Percentiles rank a stretch among this genome's conserved stretches.
These are phyloP conservation scores for Suillus tomentosus DNA, from an alignment of 768 basidiomycete genomes.

Conservation along the genomic window DNA sequence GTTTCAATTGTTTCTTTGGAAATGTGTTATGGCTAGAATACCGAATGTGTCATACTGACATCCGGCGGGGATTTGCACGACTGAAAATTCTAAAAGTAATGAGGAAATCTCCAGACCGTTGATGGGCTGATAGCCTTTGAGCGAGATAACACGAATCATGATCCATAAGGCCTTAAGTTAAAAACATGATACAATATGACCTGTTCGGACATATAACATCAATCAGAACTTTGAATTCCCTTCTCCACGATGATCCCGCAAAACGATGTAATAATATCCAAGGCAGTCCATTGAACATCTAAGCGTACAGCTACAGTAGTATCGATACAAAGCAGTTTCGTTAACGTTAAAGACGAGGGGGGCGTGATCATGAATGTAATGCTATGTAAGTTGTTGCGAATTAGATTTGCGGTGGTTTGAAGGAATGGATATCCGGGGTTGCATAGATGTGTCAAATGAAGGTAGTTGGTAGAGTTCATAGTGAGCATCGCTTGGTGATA, in stretches of 20 bases:
- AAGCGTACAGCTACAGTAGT: slow-evolving; percentile 16
- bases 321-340: slow-evolving; percentile 15
- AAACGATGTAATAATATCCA: slow-evolving; percentile 3
- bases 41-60: background rate
- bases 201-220: background rate
- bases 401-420: slow-evolving; percentile 2
- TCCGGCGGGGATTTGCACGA: background rate
- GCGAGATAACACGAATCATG: background rate
- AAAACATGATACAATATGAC: background rate
- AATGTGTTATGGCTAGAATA: background rate
- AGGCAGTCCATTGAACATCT: background rate
- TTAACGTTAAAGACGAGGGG: slow-evolving; percentile 2
- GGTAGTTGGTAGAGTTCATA: slow-evolving; percentile 15
- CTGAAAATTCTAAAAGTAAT: background rate
- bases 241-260: background rate
- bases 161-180: background rate
- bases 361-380: background rate
- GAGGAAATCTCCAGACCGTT: background rate
- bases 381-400: slow-evolving; percentile 1
- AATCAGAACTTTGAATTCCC: background rate
- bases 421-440: background rate
- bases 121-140: background rate
- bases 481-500: background rate
- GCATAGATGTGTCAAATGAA: slow-evolving; percentile 13
- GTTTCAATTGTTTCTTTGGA: background rate